Percentiles rank a stretch among this genome's conserved stretches.
These are phyloP conservation scores for Kodamaea derodonti DNA, from an alignment of 1,139 yeast genomes.

Conservation along the genomic window DNA sequence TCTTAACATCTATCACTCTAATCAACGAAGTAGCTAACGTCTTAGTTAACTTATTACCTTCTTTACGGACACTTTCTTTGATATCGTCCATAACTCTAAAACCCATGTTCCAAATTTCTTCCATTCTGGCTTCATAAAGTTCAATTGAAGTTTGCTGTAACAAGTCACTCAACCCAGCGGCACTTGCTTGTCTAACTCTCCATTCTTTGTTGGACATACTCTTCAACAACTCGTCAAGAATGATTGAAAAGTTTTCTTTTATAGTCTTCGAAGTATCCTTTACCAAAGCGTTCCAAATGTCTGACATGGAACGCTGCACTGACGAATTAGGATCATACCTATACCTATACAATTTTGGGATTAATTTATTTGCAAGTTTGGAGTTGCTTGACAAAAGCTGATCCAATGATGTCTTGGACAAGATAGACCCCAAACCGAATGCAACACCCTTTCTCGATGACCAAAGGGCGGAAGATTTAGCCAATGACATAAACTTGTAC, in stretches of 20 bases:
- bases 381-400: conserved; percentile 54
- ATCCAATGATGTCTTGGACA: conserved; percentile 75
- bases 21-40: conserved; percentile 63
- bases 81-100: conserved; percentile 92
- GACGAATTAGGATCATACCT: conserved; percentile 76
- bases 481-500: conserved; percentile 89
- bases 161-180: conserved; percentile 69
- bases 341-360: conserved; percentile 82
- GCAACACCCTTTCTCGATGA: conserved; percentile 92
- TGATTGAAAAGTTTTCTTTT: conserved; percentile 49
- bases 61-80: conserved; percentile 86
- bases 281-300: conserved; percentile 79
- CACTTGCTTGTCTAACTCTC: conserved; percentile 90
- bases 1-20: conserved; percentile 45
- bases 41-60: conserved; percentile 68
- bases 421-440: conserved; percentile 81
- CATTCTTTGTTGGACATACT: conserved; percentile 85
- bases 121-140: conserved; percentile 50
- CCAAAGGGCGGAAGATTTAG: conserved; percentile 88
- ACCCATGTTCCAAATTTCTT: conserved; percentile 81
- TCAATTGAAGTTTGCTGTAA: conserved; percentile 58
- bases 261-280: conserved; percentile 57
- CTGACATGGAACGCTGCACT: conserved; percentile 81
- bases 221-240: conserved; percentile 59
- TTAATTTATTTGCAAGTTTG: conserved; percentile 52